Percentiles rank a stretch among this genome's conserved stretches.
Conservation (phyloP, 108 stramenopile species). For the Poteriospumella lacustris region DNA sequence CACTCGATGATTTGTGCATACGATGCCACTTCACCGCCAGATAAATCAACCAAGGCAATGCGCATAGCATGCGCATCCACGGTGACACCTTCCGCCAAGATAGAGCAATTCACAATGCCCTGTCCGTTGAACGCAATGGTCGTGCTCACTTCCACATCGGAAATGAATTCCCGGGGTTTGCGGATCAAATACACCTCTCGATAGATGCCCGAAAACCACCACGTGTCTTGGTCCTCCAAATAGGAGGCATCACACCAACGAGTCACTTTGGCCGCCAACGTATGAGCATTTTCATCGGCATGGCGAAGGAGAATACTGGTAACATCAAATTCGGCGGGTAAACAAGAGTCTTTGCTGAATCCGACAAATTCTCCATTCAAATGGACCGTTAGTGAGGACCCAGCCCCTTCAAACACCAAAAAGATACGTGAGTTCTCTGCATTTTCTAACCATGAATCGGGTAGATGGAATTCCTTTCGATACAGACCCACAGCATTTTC, state of each 20-base stretch:
- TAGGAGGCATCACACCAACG: slow-evolving; percentile 80
- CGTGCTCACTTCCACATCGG: slow-evolving; percentile 59
- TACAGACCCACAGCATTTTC: slow-evolving; percentile 76
- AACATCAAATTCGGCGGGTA: slow-evolving; percentile 19
- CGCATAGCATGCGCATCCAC: not conserved
- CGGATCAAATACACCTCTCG: slow-evolving; percentile 76
- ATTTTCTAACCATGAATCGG: slow-evolving; percentile 46
- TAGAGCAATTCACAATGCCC: not conserved
- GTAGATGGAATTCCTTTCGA: slow-evolving; percentile 51
- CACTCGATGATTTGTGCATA: no score
- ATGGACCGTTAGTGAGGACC: slow-evolving; percentile 68
- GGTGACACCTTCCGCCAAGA: not conserved
- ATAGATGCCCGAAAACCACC: slow-evolving; percentile 89
- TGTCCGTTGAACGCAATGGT: slow-evolving; percentile 1
- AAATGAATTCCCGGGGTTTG: slow-evolving; percentile 52
- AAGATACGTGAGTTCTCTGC: slow-evolving; percentile 15
- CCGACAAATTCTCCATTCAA: slow-evolving; percentile 67
- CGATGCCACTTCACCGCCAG: not conserved
- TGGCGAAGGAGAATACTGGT: slow-evolving; percentile 4
- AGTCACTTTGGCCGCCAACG: slow-evolving; percentile 60
- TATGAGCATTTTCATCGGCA: not conserved
- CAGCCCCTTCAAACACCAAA: slow-evolving; percentile 65
- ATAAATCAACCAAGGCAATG: not conserved
- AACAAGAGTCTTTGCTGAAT: slow-evolving; percentile 67
- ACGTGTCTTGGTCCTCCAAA: slow-evolving; percentile 90